These are phyloP conservation scores for Pilaira anomala DNA, from an alignment of 192 early-diverging fungal species.

Conservation along the genomic window DNA sequence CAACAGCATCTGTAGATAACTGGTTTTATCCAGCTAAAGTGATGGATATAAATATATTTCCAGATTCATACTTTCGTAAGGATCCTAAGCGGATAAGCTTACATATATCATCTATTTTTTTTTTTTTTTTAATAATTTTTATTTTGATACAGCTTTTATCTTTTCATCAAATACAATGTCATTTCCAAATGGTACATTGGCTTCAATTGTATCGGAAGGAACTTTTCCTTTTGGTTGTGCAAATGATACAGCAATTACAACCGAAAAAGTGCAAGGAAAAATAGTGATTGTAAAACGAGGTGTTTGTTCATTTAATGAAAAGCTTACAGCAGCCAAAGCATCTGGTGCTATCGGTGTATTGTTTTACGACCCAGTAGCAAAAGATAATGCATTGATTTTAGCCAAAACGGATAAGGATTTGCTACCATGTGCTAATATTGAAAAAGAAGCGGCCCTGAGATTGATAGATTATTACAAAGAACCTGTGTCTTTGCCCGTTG, in stretches of 20 bases:
- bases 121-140: neutral
- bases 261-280: constrained; percentile 38
- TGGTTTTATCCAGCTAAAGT: constrained; percentile 28
- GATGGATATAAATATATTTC: constrained; percentile 21
- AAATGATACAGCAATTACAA: constrained; percentile 46
- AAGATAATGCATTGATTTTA: constrained; percentile 18
- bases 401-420: constrained; percentile 34
- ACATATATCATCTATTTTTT: neutral
- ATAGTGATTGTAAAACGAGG: constrained; percentile 66
- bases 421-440: constrained; percentile 56
- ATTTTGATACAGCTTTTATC: constrained; percentile 8
- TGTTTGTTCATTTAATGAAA: constrained; percentile 58
- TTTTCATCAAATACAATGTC: constrained; percentile 28
- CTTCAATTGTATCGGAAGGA: constrained; percentile 33
- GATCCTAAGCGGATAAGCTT: too few species aligned
- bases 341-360: constrained; percentile 62
- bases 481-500: constrained; percentile 45
- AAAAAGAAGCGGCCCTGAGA: constrained; percentile 44
- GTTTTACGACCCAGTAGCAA: constrained; percentile 21
- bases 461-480: constrained; percentile 26
- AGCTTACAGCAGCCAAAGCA: constrained; percentile 47
- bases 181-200: constrained; percentile 24
- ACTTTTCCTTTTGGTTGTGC: constrained; percentile 36
- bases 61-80: constrained; percentile 25
- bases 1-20: constrained; percentile 55